Conservation (phyloP, 2,329 filamentous ascomycete species). For the Claviceps maximensis region DNA sequence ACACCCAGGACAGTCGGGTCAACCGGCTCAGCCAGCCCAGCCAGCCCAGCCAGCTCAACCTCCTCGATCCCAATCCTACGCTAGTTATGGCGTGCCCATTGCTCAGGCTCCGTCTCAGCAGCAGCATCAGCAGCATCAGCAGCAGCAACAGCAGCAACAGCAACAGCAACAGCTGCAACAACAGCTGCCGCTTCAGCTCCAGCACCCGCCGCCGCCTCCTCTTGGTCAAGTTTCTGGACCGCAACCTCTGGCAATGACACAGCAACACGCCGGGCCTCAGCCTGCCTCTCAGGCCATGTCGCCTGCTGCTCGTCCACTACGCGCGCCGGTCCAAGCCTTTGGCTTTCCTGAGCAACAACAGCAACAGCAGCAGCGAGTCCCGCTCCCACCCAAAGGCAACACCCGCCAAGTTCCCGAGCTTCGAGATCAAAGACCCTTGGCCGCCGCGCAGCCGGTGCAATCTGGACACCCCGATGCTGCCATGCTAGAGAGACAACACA, state of each 20-base stretch:
- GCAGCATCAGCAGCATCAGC: slow-evolving; percentile 11
- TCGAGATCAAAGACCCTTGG: slow-evolving; percentile 7
- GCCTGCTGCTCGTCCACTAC: slow-evolving; percentile 27
- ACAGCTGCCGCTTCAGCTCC: slow-evolving; percentile 6
- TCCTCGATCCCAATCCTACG: slow-evolving; percentile 24
- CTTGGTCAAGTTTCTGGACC: slow-evolving; percentile 7
- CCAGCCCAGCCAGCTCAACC: slow-evolving; percentile 10
- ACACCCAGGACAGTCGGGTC: too few relatives aligned
- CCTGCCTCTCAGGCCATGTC: slow-evolving; percentile 32
- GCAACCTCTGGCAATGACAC: slow-evolving; percentile 17
- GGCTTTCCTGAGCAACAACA: slow-evolving; percentile 27
- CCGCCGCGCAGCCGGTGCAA: slow-evolving; percentile 4
- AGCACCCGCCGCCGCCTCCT: slow-evolving; percentile 3
- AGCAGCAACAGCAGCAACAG: slow-evolving; percentile 12
- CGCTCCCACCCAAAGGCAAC: slow-evolving; percentile 1
- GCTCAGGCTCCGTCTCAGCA: slow-evolving; percentile 26
- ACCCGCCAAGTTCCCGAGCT: slow-evolving; percentile 4
- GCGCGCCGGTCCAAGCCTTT: slow-evolving; percentile 29
- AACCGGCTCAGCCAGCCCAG: neutral
- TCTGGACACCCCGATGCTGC: slow-evolving; percentile 2
- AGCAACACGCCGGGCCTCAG: slow-evolving; percentile 25
- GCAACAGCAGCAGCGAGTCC: slow-evolving; percentile 5
- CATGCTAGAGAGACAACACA: slow-evolving; percentile 10
- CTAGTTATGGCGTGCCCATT: slow-evolving; percentile 33
- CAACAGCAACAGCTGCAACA: slow-evolving; percentile 14